Evolutionary conservation across 2,329 filamentous ascomycete genomes (phyloP), one percentile per base, ranked within the genome.

Genomic region (Penicillium sp.): DNA sequence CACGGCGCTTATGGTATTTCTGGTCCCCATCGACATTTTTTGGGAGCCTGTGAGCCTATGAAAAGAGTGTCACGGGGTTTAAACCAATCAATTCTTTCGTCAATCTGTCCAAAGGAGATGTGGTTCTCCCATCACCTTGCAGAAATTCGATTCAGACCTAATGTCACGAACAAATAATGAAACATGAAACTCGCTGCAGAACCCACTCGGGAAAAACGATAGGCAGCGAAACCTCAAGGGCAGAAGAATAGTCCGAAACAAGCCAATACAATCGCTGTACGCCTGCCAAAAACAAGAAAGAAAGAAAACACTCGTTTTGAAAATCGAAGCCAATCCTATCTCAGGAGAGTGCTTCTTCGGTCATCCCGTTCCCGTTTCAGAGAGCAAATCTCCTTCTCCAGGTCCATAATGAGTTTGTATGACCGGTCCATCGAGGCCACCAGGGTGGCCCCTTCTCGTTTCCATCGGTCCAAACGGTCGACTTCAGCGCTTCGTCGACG

Each of bases 381-480:
- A 53, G 86, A 82, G 43, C 75, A 70, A 71, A 93, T 90, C 64
- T 92, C 89, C 50, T 77, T 75, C 61, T 87, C 80, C 55, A 92
- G 84, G 60, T 84, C 83, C 70, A 87, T 84, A 70, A 95, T 88
- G 50, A 89, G 87, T 48, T 88, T 88, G 58, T 79, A 80, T 49
- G 88, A 85, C 73, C 89, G 88, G 56, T 84, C 83, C 66, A 86
- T 85, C 18, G 80, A 83, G 48, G 83, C 83, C 55, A 77, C 76
- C 67, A 83, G 80, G 63, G 77, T 82, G 63, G 72, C 72, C 41
- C 88, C 88, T 74, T 94, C 90, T 45, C 80, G 81, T 67, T 81
- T 79, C 92, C 92, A 96, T 56, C 92, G 87, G 61, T 81, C 77
- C 68, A 95, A 83, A 67, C 92, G 88, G 53, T 86, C 83, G 44